Conservation (phyloP, 129 eudicot genomes). For the Flaveria bidentis region DNA sequence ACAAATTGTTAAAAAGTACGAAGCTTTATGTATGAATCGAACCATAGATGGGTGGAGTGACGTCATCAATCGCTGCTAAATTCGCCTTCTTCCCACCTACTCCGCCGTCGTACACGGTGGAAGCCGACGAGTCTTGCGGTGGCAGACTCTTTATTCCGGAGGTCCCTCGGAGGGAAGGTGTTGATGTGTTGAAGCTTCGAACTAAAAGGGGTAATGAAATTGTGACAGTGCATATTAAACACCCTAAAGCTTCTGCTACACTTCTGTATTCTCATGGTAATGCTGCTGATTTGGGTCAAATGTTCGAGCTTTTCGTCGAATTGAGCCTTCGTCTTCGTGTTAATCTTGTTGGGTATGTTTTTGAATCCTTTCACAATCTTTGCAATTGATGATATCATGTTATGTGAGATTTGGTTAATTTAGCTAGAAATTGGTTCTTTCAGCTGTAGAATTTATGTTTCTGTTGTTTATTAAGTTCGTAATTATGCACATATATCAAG, state of each 20-base stretch:
- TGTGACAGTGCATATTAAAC: slow-evolving; percentile 67
- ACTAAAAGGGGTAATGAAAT: slow-evolving; percentile 37
- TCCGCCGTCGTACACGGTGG: slow-evolving; percentile 83
- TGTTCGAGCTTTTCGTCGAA: slow-evolving; percentile 81
- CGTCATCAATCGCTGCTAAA: slow-evolving; percentile 35
- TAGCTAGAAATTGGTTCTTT: neutral
- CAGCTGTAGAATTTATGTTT: neutral
- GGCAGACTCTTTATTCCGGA: slow-evolving; percentile 58
- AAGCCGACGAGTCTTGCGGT: slow-evolving; percentile 22
- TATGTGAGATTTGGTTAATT: neutral
- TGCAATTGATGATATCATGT: neutral
- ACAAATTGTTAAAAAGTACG: neutral
- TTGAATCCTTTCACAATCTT: neutral
- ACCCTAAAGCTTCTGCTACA: slow-evolving; percentile 73
- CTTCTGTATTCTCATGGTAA: slow-evolving; percentile 84
- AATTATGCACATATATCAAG: neutral
- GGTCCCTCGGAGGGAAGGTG: slow-evolving; percentile 66
- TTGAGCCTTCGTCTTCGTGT: slow-evolving; percentile 70
- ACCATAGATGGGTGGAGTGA: slow-evolving; percentile 64
- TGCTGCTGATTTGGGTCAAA: slow-evolving; percentile 93
- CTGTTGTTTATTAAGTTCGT: neutral
- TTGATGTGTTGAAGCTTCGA: slow-evolving; percentile 59
- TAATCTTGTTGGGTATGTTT: slow-evolving; percentile 65
- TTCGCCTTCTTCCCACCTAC: slow-evolving; percentile 76
- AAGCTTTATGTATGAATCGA: slow-evolving; percentile 42